phyloP scores from a whole-genome alignment of 164 flowering plant species.

The Nymphaea thermarum region DNA sequence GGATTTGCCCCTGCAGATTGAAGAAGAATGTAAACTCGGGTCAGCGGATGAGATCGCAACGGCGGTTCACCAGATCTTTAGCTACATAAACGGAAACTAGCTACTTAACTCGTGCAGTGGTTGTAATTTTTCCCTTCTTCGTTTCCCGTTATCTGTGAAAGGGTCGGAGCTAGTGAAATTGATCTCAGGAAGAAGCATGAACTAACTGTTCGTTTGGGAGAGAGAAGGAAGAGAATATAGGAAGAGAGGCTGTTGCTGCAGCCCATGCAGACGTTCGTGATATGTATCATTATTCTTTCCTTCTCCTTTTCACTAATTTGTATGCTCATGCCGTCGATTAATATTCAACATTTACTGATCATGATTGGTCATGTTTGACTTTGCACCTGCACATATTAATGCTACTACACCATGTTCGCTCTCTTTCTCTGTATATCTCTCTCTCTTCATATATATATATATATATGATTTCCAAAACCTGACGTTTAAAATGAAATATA shows the following conservation, averaged over 20 bases:
- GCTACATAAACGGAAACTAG: conserved; percentile 13
- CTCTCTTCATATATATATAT: background rate
- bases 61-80: conserved; percentile 47
- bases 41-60: conserved; percentile 47
- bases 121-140: background rate
- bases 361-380: background rate
- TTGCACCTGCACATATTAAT: too few species aligned
- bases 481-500: too few species aligned
- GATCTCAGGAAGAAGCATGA: conserved; percentile 1
- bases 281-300: background rate
- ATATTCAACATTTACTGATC: background rate
- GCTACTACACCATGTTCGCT: background rate
- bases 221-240: background rate
- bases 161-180: conserved; percentile 1
- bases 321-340: background rate
- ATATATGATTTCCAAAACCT: too few species aligned
- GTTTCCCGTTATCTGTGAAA: background rate
- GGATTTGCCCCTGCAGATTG: conserved; percentile 25
- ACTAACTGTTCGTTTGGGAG: background rate
- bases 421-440: background rate
- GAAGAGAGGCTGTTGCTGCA: background rate
- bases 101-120: background rate
- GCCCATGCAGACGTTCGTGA: background rate
- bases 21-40: conserved; percentile 45
- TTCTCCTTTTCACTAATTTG: background rate